Conservation (phyloP, 495 filamentous ascomycete genomes). For the Parmelia sp. region DNA sequence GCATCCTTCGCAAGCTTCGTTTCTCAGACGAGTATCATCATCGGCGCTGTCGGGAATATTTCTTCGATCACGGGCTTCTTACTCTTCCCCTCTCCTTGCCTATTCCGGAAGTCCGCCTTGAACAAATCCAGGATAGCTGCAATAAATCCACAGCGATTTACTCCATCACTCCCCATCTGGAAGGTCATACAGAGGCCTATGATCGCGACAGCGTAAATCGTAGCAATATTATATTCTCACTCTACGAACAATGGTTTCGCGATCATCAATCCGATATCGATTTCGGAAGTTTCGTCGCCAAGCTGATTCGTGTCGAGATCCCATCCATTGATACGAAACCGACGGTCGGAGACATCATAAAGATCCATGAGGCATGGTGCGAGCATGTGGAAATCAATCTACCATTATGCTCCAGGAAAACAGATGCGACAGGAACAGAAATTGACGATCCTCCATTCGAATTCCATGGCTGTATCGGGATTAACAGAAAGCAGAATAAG, state of each 20-base stretch:
- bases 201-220: neutral
- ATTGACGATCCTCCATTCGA: slow-evolving; percentile 8
- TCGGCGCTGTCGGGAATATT: slow-evolving; percentile 18
- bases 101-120: neutral
- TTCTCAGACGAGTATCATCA: slow-evolving; percentile 13
- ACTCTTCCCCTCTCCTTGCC: slow-evolving; percentile 10
- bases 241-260: slow-evolving; percentile 6
- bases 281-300: slow-evolving; percentile 7
- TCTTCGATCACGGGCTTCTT: slow-evolving; percentile 7
- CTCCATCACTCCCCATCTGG: slow-evolving; percentile 1
- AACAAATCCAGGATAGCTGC: slow-evolving; percentile 11
- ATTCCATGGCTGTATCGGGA: slow-evolving; percentile 2
- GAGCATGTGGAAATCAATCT: slow-evolving; percentile 14
- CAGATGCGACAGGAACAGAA: slow-evolving; percentile 5
- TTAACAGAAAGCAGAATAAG: slow-evolving; percentile 8
- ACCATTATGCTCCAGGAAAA: slow-evolving; percentile 10
- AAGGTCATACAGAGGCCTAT: neutral
- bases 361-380: slow-evolving; percentile 13
- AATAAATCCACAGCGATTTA: slow-evolving; percentile 11
- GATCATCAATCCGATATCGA: slow-evolving; percentile 7
- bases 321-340: slow-evolving; percentile 2
- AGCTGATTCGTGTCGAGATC: slow-evolving; percentile 3
- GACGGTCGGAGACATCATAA: slow-evolving; percentile 9
- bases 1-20: slow-evolving; percentile 11
- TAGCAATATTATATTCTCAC: neutral